Base-by-base conservation (phyloP, 208 protist genomes). In the Novymonas esmeraldas region DNA sequence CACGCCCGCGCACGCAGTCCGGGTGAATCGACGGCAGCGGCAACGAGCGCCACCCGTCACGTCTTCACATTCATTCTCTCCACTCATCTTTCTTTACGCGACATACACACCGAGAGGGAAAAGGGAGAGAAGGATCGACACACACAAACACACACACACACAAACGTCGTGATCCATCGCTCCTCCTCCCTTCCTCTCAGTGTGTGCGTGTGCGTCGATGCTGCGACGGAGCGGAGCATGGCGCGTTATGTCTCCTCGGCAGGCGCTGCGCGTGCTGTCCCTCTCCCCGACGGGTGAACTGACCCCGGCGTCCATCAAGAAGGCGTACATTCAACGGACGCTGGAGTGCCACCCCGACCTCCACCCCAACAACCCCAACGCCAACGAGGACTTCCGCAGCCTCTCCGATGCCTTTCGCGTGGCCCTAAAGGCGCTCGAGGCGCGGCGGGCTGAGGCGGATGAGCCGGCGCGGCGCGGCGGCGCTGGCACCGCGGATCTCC, bases 271-370 rank as follows among this genome's bases (percentile, higher is more conserved):
- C 33, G 55, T 81, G n/a, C 73, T 93, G 7, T 65, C 77, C 3
- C 65, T 90, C 16, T 63, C 79, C 16, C 54, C 75, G 5, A 62
- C 59, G 10, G 42, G 67, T 0, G 70, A 79, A 3, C 73, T 91
- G 41, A 89, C 82, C 0, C 84, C 81, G 7, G 72, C 73, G 0
- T 24, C 52, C 33, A 79, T 93, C 45, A 93, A 95, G 66, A 95
- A 93, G 74, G 85, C 86, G 16, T 95, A 90, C 73, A 81, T 95
- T 49, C 44, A 76, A 38, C 80, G 86, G 44, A 91, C 86, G 14
- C 74, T 95, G 46, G 79, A 65, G 38, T 95, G 89, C 69, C 89
- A 95, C 64, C 89, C 89, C 18, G 89, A 95, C 63, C 72, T 95
- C 6, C 66, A 87, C 78, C 89, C 89, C 0, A 76, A 79, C 41